Conservation (phyloP, 495 filamentous ascomycete genomes). For the Podospora bellae-mahoneyi region DNA sequence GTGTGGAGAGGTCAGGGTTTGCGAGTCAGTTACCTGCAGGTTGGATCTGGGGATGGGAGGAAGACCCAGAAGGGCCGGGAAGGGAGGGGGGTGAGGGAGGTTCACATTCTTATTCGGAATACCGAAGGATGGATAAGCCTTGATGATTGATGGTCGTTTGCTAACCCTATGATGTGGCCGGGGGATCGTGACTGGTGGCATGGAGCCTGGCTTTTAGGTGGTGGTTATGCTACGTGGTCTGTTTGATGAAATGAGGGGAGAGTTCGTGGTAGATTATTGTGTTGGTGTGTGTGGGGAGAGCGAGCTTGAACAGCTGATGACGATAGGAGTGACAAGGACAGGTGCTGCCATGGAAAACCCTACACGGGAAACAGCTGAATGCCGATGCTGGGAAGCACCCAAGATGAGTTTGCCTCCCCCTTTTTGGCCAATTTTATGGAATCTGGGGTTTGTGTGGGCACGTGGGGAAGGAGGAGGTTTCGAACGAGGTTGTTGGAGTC, state of each 20-base stretch:
- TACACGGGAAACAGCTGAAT: neutral
- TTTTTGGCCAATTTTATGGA: neutral
- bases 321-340: no score
- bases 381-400: neutral
- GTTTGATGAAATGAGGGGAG: no score
- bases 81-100: neutral
- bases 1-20: no score
- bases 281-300: no score
- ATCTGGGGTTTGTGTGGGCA: neutral
- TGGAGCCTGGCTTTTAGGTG: neutral
- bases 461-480: neutral
- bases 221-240: neutral
- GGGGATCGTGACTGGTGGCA: neutral
- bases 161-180: no score
- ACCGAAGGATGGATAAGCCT: neutral
- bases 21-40: no score
- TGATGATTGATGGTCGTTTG: no score
- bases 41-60: no score
- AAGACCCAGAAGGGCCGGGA: neutral
- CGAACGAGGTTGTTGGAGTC: neutral
- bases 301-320: no score
- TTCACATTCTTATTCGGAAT: neutral
- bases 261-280: no score
- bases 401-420: neutral
- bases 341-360: neutral